A percentile compares a stretch with the other conserved stretches of the same genome.
These are phyloP conservation scores for Colletotrichum sansevieriae DNA, from an alignment of 2,329 filamentous ascomycete species.

Conservation along the genomic window DNA sequence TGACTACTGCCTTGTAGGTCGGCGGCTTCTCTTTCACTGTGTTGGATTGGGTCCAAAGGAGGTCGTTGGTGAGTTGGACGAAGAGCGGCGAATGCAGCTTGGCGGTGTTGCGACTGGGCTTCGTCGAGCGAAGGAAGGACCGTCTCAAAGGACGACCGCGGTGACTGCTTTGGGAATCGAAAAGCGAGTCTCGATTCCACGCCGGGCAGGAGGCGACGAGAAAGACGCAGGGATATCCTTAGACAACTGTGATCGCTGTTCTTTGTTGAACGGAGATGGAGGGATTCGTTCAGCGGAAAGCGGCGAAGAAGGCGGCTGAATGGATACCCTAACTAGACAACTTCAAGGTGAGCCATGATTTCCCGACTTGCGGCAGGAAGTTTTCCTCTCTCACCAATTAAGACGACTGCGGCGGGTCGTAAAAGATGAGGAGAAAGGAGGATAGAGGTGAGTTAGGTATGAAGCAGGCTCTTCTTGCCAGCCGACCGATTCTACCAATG, in stretches of 20 bases:
- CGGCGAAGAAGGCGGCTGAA: constrained; percentile 15
- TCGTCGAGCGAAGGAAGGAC: constrained; percentile 3
- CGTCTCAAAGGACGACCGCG: constrained; percentile 30
- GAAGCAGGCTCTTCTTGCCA: constrained; percentile 25
- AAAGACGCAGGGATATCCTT: constrained; percentile 12
- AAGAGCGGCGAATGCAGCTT: constrained; percentile 81
- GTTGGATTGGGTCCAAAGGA: constrained; percentile 52
- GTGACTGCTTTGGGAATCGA: constrained; percentile 10
- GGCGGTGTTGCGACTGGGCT: constrained; percentile 54
- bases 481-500: constrained; percentile 61
- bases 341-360: constrained; percentile 34
- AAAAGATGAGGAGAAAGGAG: constrained; percentile 1
- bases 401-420: constrained; percentile 17
- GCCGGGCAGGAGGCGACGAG: background rate
- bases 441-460: background rate
- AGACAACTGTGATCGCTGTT: constrained; percentile 15
- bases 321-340: constrained; percentile 30
- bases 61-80: constrained; percentile 66
- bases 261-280: constrained; percentile 24
- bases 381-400: constrained; percentile 40
- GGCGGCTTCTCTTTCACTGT: constrained; percentile 39
- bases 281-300: constrained; percentile 26
- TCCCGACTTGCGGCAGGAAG: constrained; percentile 40
- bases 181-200: constrained; percentile 21
- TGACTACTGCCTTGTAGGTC: constrained; percentile 47